Evolutionary conservation across 1,284 basidiomycete species (phyloP).

Genomic region (Cryptococcus maquisensis): DNA sequence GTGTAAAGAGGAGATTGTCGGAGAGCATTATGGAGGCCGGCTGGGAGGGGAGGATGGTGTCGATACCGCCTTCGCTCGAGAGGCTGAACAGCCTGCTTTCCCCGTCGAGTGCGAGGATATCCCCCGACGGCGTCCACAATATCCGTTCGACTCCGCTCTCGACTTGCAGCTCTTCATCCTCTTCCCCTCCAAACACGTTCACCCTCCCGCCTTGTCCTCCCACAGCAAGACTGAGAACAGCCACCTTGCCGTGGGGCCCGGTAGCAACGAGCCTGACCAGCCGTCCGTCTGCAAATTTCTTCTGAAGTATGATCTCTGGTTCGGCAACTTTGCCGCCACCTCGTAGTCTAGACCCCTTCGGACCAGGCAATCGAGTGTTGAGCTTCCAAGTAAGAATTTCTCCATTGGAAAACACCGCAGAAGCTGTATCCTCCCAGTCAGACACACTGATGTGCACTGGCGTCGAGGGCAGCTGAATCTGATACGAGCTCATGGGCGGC

Average conservation of each 20-base stretch:
- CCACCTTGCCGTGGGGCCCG: constrained; percentile 26
- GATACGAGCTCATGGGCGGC: constrained; percentile 84
- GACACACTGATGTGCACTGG: constrained; percentile 69
- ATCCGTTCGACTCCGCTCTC: constrained; percentile 24
- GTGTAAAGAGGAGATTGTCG: constrained; percentile 59
- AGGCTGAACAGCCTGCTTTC: constrained; percentile 20
- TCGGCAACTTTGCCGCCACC: constrained; percentile 59
- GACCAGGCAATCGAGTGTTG: constrained; percentile 54
- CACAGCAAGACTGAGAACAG: constrained; percentile 23
- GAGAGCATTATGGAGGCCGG: constrained; percentile 24
- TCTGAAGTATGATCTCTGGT: constrained; percentile 55
- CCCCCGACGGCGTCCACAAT: constrained; percentile 24
- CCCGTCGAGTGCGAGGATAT: constrained; percentile 28
- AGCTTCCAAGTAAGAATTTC: constrained; percentile 65
- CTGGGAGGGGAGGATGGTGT: constrained; percentile 25
- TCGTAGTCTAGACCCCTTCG: constrained; percentile 49
- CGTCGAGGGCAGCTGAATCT: constrained; percentile 55
- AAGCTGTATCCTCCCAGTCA: constrained; percentile 58
- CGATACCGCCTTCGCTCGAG: constrained; percentile 5
- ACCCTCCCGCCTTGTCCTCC: constrained; percentile 2
- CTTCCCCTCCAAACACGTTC: constrained; percentile 4
- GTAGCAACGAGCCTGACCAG: constrained; percentile 35
- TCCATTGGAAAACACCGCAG: constrained; percentile 57
- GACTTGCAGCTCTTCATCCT: constrained; percentile 9
- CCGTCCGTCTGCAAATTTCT: constrained; percentile 24